Conservation (phyloP, 768 basidiomycete genomes). For the Boletus patriciae region DNA sequence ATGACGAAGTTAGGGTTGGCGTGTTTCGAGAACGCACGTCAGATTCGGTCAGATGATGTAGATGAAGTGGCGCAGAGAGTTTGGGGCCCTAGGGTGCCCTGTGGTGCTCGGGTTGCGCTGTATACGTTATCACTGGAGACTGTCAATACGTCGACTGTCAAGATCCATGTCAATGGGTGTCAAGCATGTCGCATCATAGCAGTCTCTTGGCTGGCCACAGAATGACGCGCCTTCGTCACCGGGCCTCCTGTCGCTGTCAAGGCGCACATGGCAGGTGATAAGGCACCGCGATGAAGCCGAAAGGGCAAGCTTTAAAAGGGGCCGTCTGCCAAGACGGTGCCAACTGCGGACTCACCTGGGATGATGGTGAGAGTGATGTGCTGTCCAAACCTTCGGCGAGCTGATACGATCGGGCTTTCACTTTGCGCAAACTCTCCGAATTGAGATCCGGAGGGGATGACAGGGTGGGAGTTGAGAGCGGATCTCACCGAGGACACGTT, state of each 20-base stretch:
- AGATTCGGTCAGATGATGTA: not conserved
- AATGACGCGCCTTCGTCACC: constrained; percentile 16
- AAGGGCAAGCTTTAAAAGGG: constrained; percentile 10
- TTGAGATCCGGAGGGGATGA: constrained; percentile 25
- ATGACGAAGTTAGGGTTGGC: constrained; percentile 8
- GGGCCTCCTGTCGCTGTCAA: constrained; percentile 4
- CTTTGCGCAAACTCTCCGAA: constrained; percentile 18
- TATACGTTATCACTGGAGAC: constrained; percentile 7
- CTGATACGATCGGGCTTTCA: constrained; percentile 23
- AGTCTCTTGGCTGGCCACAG: not conserved
- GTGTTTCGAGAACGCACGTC: constrained; percentile 19
- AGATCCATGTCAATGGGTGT: constrained; percentile 6
- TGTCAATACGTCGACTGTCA: constrained; percentile 9
- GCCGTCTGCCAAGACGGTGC: constrained; percentile 13
- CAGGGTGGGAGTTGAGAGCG: constrained; percentile 24
- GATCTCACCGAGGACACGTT: constrained; percentile 26
- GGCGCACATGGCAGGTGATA: constrained; percentile 13
- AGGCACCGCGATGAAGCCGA: constrained; percentile 16
- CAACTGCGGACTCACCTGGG: constrained; percentile 10
- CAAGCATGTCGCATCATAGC: constrained; percentile 1
- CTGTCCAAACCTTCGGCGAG: constrained; percentile 10
- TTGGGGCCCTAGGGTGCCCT: constrained; percentile 4
- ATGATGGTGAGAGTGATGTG: constrained; percentile 21
- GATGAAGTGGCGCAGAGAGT: constrained; percentile 21
- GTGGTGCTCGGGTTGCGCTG: constrained; percentile 1